These are phyloP conservation scores for Triangularia verruculosa DNA, from an alignment of 2,329 filamentous ascomycete genomes.

Conservation along the genomic window DNA sequence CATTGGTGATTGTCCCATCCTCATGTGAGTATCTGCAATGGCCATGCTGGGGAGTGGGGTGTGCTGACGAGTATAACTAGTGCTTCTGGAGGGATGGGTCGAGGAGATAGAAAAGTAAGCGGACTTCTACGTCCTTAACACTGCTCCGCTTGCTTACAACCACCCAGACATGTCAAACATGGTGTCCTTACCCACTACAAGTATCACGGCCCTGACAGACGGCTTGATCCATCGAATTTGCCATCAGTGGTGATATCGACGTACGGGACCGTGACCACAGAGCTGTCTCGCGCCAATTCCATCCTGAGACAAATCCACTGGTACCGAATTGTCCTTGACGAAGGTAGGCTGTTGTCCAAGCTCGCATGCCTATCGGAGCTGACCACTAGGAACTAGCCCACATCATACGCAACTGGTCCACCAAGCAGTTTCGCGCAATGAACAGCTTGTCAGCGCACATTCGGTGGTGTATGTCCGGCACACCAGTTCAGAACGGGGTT, in stretches of 20 bases:
- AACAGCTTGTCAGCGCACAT: not conserved
- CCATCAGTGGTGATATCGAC: slow-evolving; percentile 3
- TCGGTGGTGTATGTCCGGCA: slow-evolving; percentile 15
- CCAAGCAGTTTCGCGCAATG: slow-evolving; percentile 8
- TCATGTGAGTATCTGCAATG: not conserved
- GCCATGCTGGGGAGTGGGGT: not conserved
- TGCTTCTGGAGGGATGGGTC: slow-evolving; percentile 10
- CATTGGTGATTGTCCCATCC: slow-evolving; percentile 9
- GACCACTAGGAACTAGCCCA: slow-evolving; percentile 1
- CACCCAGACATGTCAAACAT: not conserved
- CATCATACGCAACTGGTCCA: slow-evolving; percentile 10
- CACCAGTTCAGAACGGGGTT: slow-evolving; percentile 14
- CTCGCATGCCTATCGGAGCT: not conserved
- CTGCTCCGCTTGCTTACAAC: not conserved
- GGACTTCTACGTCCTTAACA: no score
- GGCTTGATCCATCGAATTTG: not conserved
- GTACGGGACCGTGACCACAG: slow-evolving; percentile 5
- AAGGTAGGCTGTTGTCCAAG: slow-evolving; percentile 2
- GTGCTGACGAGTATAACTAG: not conserved
- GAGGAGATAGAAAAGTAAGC: slow-evolving; percentile 12
- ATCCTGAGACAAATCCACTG: slow-evolving; percentile 5
- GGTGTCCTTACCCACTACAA: slow-evolving; percentile 8
- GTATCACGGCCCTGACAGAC: slow-evolving; percentile 5
- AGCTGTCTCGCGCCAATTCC: not conserved
- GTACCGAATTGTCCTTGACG: slow-evolving; percentile 13